These are phyloP conservation scores for Phycomyces blakesleeanus DNA, from an alignment of 192 early-diverging fungal species.

Conservation along the genomic window DNA sequence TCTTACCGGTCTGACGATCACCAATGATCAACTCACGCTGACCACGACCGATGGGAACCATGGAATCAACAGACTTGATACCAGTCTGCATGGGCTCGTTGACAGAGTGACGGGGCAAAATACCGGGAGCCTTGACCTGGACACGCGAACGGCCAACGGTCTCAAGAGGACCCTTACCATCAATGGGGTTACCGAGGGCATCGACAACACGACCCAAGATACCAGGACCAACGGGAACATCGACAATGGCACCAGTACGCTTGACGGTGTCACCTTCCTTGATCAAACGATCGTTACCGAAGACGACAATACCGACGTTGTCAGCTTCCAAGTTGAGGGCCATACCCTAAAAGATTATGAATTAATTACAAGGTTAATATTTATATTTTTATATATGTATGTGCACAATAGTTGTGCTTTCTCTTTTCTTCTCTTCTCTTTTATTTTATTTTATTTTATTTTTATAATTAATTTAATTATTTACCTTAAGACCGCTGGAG, in stretches of 20 bases:
- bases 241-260: conserved; percentile 97
- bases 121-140: conserved; percentile 99
- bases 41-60: conserved; percentile 99
- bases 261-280: conserved; percentile 99
- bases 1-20: conserved; percentile 99
- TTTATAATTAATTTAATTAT: no score
- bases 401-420: no score
- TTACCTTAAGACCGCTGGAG: conserved; percentile 94
- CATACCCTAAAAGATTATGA: conserved; percentile 95
- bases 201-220: conserved; percentile 95
- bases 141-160: conserved; percentile 84
- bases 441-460: no score
- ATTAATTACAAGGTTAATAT: no score
- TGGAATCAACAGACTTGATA: conserved; percentile 99
- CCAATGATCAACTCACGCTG: conserved; percentile 99
- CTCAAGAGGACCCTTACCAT: conserved; percentile 96
- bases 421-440: no score
- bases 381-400: no score
- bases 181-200: conserved; percentile 98
- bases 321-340: conserved; percentile 97
- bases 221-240: conserved; percentile 92
- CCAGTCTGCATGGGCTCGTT: conserved; percentile 99
- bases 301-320: conserved; percentile 99
- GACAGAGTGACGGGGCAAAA: conserved; percentile 97
- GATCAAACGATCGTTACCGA: conserved; percentile 99